A percentile compares a stretch with the other conserved stretches of the same genome.
Evolutionary conservation across 495 filamentous ascomycete species (phyloP).

Genomic region (Annulohypoxylon moriforme): DNA sequence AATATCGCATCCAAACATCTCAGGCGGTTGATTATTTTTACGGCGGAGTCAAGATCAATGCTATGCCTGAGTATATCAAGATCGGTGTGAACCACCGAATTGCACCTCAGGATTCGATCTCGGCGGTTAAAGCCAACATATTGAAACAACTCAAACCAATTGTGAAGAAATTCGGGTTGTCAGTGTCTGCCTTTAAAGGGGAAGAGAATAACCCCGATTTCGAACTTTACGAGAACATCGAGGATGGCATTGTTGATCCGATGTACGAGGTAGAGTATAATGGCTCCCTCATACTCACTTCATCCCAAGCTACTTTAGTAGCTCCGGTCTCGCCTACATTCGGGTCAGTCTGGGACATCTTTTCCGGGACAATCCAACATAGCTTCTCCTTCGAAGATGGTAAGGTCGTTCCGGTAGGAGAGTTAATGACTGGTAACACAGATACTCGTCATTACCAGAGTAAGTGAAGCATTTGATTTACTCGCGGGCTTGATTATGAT

Average conservation of each 20-base stretch:
- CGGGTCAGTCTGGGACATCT: slow-evolving; percentile 56
- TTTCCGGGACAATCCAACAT: slow-evolving; percentile 70
- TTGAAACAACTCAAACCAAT: slow-evolving; percentile 62
- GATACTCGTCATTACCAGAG: slow-evolving; percentile 65
- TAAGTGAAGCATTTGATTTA: slow-evolving; percentile 63
- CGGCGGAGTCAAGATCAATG: slow-evolving; percentile 69
- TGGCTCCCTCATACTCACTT: slow-evolving; percentile 59
- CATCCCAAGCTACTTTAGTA: slow-evolving; percentile 56
- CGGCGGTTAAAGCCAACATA: slow-evolving; percentile 62
- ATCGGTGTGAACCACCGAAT: slow-evolving; percentile 73
- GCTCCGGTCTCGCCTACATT: slow-evolving; percentile 70
- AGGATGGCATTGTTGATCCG: slow-evolving; percentile 55
- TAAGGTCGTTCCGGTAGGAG: slow-evolving; percentile 69
- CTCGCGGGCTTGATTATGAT: slow-evolving; percentile 51
- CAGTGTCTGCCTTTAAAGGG: slow-evolving; percentile 58
- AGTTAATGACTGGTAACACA: slow-evolving; percentile 77
- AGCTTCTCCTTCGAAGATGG: slow-evolving; percentile 66
- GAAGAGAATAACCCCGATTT: slow-evolving; percentile 57
- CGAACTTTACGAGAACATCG: slow-evolving; percentile 12
- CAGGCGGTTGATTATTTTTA: slow-evolving; percentile 58
- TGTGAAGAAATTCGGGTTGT: slow-evolving; percentile 65
- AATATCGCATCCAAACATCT: slow-evolving; percentile 72
- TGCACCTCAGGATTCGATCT: slow-evolving; percentile 66
- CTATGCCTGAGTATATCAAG: slow-evolving; percentile 70
- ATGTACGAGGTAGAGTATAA: slow-evolving; percentile 67